Evolutionary conservation across 441 rosid species (phyloP).

Genomic region (Codiaeum variegatum): DNA sequence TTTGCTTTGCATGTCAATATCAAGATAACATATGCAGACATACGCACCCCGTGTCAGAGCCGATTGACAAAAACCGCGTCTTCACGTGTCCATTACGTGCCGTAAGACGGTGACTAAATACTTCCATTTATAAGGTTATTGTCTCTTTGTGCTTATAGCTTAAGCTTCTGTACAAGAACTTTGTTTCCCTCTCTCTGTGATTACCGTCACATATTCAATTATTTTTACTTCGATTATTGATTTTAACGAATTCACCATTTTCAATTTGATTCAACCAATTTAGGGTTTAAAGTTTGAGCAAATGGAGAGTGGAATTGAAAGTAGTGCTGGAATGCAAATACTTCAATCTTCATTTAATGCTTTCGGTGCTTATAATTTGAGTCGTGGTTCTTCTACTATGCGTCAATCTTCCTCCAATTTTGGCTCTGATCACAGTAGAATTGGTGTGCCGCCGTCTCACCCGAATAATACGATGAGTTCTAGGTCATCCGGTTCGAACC

Average conservation of each 20-base stretch:
- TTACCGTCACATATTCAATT: conserved; percentile 1
- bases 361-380: conserved; percentile 17
- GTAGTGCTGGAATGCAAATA: conserved; percentile 38
- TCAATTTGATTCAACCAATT: neutral
- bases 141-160: neutral
- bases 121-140: neutral
- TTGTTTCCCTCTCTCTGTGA: conserved; percentile 10
- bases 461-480: conserved; percentile 63
- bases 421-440: conserved; percentile 39
- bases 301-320: neutral
- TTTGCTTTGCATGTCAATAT: no score
- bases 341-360: conserved; percentile 50
- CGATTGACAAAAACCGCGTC: conserved; percentile 6
- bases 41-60: no score
- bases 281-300: neutral
- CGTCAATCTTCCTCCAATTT: conserved; percentile 37
- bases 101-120: neutral
- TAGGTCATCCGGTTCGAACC: conserved; percentile 37
- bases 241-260: neutral
- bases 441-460: conserved; percentile 80
- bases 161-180: conserved; percentile 14
- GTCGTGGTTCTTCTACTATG: neutral
- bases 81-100: neutral
- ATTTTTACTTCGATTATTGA: neutral
- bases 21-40: no score